Evolutionary conservation across 2,329 filamentous ascomycete species (phyloP), one percentile per base, ranked within the genome.

Genomic region (Rutstroemia sydowiana): DNA sequence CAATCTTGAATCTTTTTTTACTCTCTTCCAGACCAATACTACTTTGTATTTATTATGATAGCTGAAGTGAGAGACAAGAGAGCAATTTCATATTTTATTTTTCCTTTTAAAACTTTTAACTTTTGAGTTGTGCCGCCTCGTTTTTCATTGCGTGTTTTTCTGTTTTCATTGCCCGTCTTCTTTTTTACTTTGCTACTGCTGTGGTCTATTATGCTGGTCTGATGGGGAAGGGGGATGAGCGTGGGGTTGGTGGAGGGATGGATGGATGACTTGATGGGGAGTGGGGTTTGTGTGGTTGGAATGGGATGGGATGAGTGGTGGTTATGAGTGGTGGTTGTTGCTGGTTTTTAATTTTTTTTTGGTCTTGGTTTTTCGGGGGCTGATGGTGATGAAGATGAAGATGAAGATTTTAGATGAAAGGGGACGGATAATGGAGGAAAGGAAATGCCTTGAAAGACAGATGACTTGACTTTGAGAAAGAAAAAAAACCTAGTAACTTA

Each of bases 11-110:
- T 28, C 26, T 41, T 23, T 40, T 28, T 16, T 36, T 34, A 31
- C 18, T 37, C 47, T 30, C 36, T 21, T 32, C 14, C 28, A 28
- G 26, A 51, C 47, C 43, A 51, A 46, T 37, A 39, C 31, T 41
- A 41, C 18, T 51, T 32, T 51, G 49, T 51, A 51, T 51, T 51
- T 51, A 51, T 51, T 51, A 51, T 47, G 49, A 51, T 51, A 32
- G 49, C 43, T 51, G 18, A 26, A 13, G 20, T 21, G 6, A 26
- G n/a, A 37, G 5, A 5, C 6, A 5, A 11, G 6, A 16, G 34
- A 16, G 5, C 8, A 37, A 32, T 32, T 13, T 32, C 30, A 7
- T 13, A 7, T 32, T 13, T 32, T 32, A 7, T 32, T 32, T 32
- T 32, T 32, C 30, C 13, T 32, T 13, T 32, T 32, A 7, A 7